Conservation (phyloP, 805 yeast species). For the Monosporozyma siamensis region DNA sequence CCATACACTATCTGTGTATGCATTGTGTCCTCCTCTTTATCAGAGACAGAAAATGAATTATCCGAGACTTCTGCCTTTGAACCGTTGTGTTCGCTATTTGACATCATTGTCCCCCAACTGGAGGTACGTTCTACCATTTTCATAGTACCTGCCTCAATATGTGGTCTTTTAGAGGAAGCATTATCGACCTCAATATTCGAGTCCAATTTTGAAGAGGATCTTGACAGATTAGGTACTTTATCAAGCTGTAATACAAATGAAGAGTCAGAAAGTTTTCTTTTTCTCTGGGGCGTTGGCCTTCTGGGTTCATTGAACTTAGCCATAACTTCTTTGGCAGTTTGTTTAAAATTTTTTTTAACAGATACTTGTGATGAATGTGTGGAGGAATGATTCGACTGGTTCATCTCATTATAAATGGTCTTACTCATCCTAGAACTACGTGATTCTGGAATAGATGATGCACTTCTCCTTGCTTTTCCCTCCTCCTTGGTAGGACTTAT, state of each 20-base stretch:
- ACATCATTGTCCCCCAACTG: constrained; percentile 27
- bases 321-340: constrained; percentile 1
- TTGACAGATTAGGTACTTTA: not conserved
- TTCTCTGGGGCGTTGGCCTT: not conserved
- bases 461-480: not conserved
- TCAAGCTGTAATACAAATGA: not conserved
- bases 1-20: constrained; percentile 27
- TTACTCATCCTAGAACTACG: not conserved
- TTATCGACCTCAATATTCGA: not conserved
- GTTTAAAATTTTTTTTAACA: not conserved
- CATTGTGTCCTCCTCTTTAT: not conserved
- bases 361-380: not conserved
- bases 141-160: not conserved
- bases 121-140: constrained; percentile 11
- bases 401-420: not conserved
- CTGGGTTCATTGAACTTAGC: not conserved
- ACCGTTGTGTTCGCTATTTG: constrained; percentile 7
- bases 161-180: not conserved
- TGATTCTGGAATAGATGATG: not conserved
- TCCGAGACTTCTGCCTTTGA: constrained; percentile 4
- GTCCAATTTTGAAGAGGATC: constrained; percentile 1
- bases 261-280: not conserved
- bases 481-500: not conserved
- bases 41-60: not conserved
- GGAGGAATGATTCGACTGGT: not conserved